Evolutionary conservation across 805 yeast species (phyloP), one percentile per base, ranked within the genome.

Genomic region (Blastobotrys muscicola): DNA sequence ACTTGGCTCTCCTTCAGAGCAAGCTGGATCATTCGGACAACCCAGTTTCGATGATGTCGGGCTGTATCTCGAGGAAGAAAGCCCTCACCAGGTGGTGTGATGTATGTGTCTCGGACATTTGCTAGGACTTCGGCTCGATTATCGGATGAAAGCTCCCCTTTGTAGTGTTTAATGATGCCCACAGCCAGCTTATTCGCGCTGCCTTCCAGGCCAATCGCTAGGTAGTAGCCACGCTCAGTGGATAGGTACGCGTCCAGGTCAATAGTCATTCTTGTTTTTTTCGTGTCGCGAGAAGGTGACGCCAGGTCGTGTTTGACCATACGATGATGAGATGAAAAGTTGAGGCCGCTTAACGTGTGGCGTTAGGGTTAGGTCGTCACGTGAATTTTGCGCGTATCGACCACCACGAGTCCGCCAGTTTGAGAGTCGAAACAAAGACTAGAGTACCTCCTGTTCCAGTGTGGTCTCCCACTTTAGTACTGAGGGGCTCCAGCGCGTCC

Each of bases 61-160:
- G 98, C 97, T 0, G 97, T 87, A 57, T 92, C 99, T 47, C 97
- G 66, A 1, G 99, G 99, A 36, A 92, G 64, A 55, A 92, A 92
- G 1, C 98, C 99, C 64, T 92, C 97, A 1, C 99, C 99, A 1
- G 97, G 95, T 7, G 99, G 98, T 1, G 97, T 82, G 29, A 84
- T 71, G 58, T 90, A 92, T 0, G 99, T 92, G 61, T 92, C 95
- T 69, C 99, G 74, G 33, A 92, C 78, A 62, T 92, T 92, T n/a
- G 95, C 68, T 30, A 92, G 68, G 1, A 92, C 83, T 46, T 73
- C 75, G 0, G 95, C 94, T 33, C 78, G 66, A 54, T 85, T 83
- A 1, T 65, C 55, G 3, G 67, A 65, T 0, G 79, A 64, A 15
- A 78, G 65, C 16, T 68, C 74, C 3, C 92, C 92, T 15, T 69